These are phyloP conservation scores for Salix dunnii DNA, from an alignment of 345 rosid genomes.

Conservation along the genomic window DNA sequence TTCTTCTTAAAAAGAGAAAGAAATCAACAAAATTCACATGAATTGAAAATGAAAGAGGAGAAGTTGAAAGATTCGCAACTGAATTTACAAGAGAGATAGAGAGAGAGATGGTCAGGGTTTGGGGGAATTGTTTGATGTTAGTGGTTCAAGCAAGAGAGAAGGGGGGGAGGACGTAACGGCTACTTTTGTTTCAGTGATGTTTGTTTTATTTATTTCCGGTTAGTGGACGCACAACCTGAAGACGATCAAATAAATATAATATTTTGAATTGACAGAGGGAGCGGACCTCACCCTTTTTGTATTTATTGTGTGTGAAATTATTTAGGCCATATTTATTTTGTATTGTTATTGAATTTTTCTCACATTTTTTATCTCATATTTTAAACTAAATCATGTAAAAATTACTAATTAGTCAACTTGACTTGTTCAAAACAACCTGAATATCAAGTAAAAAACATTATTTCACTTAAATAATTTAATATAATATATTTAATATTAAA, in stretches of 20 bases:
- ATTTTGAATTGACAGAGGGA: neutral
- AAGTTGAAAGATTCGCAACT: neutral
- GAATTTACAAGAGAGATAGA: slow-evolving; percentile 10
- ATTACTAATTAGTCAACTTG: no score
- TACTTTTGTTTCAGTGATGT: slow-evolving; percentile 16
- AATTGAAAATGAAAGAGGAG: neutral
- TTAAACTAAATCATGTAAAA: no score
- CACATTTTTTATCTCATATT: no score
- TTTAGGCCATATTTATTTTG: no score
- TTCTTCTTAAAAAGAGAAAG: neutral
- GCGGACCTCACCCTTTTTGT: neutral
- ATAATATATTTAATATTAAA: no score
- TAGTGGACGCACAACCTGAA: neutral
- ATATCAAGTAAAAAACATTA: no score
- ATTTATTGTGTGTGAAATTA: neutral
- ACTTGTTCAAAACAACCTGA: no score
- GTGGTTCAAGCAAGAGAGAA: neutral
- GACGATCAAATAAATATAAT: neutral
- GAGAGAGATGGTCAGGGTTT: neutral
- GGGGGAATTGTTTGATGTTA: neutral
- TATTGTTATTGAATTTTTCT: no score
- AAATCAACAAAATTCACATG: slow-evolving; percentile 12
- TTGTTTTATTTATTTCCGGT: neutral
- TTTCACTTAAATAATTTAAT: no score
- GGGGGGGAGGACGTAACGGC: slow-evolving; percentile 37